Evolutionary conservation across 2,329 filamentous ascomycete species (phyloP), one percentile per base, ranked within the genome.

Genomic region (Celoporthe dispersa): DNA sequence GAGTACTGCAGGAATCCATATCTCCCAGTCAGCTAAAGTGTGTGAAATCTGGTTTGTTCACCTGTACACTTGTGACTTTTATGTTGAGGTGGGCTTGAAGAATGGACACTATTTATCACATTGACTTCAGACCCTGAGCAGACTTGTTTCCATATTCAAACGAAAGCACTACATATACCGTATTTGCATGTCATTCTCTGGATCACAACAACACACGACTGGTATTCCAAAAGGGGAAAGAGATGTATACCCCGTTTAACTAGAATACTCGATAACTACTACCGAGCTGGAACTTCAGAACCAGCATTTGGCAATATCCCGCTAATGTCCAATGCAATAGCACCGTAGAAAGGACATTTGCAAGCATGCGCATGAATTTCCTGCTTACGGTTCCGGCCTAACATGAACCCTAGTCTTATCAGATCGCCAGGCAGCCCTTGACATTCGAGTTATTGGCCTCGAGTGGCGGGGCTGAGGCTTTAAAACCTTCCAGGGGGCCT

Each of bases 401-500:
- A 60, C 16, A 14, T 60, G 31, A n/a, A 25, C 8, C 31, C 22
- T 8, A n/a, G 57, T 33, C 57, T 60, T 37, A 14, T 33, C 57
- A 22, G 33, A 60, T 60, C 9, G 3, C 33, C 7, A n/a, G 22
- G 33, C 19, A 37, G 11, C 5, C 19, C 5, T 60, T 60, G 55
- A 11, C 7, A 48, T 11, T n/a, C 7, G 44, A 31, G 35, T 8
- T 19, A 35, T 60, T 7, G 31, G 28, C 31, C 31, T 16, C 31
- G 31, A 11, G 55, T 35, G 55, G 31, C 28, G 55, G 31, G 25
- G 31, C 25, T 60, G 33, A 33, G 33, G 22, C 33, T 31, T 39
- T 9, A 2, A 48, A n/a, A 48, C 22, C 22, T 22, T 22, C 22
- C n/a, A 63, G 64, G 68, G 39, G 51, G 31, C 28, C 68, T 65